Conservation (phyloP, 1,139 yeast species). For the Protomyces inouyei region DNA sequence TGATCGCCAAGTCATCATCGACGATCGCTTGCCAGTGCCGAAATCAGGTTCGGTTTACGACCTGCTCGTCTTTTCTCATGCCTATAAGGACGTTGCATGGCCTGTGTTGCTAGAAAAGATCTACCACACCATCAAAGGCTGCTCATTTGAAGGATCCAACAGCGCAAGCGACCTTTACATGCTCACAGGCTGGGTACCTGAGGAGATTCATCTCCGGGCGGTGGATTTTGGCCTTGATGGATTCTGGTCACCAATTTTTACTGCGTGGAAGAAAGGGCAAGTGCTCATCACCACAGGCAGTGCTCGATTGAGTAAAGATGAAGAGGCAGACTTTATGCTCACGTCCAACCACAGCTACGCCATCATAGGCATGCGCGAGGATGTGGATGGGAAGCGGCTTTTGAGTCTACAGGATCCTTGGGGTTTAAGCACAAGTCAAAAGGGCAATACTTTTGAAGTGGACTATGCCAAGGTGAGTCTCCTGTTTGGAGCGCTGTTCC, state of each 20-base stretch:
- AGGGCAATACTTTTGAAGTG: slow-evolving; percentile 33
- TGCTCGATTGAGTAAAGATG: slow-evolving; percentile 46
- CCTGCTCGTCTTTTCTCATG: slow-evolving; percentile 44
- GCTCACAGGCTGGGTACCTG: slow-evolving; percentile 72
- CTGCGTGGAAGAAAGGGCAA: slow-evolving; percentile 40
- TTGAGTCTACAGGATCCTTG: slow-evolving; percentile 53
- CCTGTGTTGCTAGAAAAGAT: slow-evolving; percentile 78
- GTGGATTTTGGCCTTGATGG: slow-evolving; percentile 34
- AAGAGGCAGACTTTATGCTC: slow-evolving; percentile 44
- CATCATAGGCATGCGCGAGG: slow-evolving; percentile 41
- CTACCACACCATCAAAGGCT: slow-evolving; percentile 59
- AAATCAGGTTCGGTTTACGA: slow-evolving; percentile 29
- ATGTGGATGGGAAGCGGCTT: slow-evolving; percentile 33
- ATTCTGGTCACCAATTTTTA: slow-evolving; percentile 42
- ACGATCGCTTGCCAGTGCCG: slow-evolving; percentile 34
- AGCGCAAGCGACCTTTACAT: slow-evolving; percentile 68
- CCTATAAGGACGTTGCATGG: slow-evolving; percentile 49
- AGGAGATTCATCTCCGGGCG: slow-evolving; percentile 45
- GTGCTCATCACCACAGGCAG: slow-evolving; percentile 66
- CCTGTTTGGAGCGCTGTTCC: slow-evolving; percentile 55
- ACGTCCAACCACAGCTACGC: slow-evolving; percentile 70
- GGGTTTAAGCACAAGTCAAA: slow-evolving; percentile 27
- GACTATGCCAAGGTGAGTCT: slow-evolving; percentile 41
- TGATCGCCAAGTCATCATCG: slow-evolving; percentile 39
- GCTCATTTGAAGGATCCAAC: slow-evolving; percentile 68